Conservation (phyloP, 331 rosid species). For the Malus hybrid region DNA sequence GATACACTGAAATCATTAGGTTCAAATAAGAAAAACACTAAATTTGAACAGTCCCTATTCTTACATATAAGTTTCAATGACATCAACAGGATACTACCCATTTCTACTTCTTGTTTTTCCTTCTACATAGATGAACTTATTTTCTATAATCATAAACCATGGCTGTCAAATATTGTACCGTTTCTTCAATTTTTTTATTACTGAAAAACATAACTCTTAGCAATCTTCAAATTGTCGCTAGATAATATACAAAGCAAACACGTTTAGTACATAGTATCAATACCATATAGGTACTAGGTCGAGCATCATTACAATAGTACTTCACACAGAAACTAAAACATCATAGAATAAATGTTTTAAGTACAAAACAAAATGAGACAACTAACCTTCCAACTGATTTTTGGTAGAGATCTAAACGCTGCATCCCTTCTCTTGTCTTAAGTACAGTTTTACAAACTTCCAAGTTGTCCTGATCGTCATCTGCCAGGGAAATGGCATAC, state of each 20-base stretch:
- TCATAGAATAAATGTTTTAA: neutral
- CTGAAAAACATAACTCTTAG: neutral
- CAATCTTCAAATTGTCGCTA: neutral
- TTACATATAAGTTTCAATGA: neutral
- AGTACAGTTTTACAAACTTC: constrained; percentile 43
- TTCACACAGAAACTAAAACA: neutral
- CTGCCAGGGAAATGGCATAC: constrained; percentile 79
- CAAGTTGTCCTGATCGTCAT: constrained; percentile 55
- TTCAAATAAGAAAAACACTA: neutral
- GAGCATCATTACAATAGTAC: neutral
- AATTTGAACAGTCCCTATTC: neutral
- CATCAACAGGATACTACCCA: neutral
- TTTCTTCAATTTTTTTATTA: neutral
- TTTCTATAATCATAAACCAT: neutral
- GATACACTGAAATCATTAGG: neutral
- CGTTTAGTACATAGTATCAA: neutral
- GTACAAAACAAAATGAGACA: neutral
- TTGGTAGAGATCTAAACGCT: constrained; percentile 66
- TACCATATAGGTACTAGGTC: neutral
- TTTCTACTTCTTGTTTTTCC: neutral
- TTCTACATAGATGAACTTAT: neutral
- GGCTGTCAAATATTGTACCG: neutral
- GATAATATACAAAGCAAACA: neutral
- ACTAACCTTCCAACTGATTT: constrained; percentile 80
- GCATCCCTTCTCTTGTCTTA: constrained; percentile 67